Percentiles rank a stretch among this genome's conserved stretches.
Evolutionary conservation across 1,139 yeast species (phyloP).

Genomic region (Yamadazyma friedrichii): DNA sequence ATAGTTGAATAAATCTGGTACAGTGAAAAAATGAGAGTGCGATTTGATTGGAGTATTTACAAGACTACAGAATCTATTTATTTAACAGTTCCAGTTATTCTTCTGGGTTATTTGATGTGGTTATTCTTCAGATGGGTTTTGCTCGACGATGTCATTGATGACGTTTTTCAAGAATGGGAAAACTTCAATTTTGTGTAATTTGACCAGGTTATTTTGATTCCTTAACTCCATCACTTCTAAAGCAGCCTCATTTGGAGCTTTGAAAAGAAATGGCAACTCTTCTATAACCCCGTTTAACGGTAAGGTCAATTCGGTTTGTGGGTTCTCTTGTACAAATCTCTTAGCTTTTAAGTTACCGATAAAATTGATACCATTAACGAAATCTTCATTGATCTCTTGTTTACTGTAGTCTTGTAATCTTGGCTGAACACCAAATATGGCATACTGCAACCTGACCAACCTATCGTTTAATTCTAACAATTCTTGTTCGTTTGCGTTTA

Average conservation of each 20-base stretch:
- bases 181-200: constrained; percentile 41
- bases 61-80: too few species aligned
- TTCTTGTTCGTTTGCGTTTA: constrained; percentile 56
- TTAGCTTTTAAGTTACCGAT: constrained; percentile 66
- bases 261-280: constrained; percentile 43
- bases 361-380: constrained; percentile 65
- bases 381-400: constrained; percentile 54
- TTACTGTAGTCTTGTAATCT: constrained; percentile 40
- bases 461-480: constrained; percentile 63
- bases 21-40: neutral
- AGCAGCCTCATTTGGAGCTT: constrained; percentile 53
- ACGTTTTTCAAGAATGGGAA: constrained; percentile 41
- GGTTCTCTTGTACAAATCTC: constrained; percentile 22
- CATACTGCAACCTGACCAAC: constrained; percentile 74
- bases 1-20: too few species aligned
- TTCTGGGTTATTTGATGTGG: neutral
- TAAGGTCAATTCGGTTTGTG: constrained; percentile 20
- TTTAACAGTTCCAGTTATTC: neutral
- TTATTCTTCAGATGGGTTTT: constrained; percentile 5
- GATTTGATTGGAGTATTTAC: neutral
- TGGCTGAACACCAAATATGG: constrained; percentile 73
- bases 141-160: constrained; percentile 19
- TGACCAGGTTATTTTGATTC: constrained; percentile 26
- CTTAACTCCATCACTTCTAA: constrained; percentile 47
- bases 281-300: constrained; percentile 44